Evolutionary conservation across 805 yeast genomes (phyloP).

Genomic region (Wickerhamomyces sydowiorum): DNA sequence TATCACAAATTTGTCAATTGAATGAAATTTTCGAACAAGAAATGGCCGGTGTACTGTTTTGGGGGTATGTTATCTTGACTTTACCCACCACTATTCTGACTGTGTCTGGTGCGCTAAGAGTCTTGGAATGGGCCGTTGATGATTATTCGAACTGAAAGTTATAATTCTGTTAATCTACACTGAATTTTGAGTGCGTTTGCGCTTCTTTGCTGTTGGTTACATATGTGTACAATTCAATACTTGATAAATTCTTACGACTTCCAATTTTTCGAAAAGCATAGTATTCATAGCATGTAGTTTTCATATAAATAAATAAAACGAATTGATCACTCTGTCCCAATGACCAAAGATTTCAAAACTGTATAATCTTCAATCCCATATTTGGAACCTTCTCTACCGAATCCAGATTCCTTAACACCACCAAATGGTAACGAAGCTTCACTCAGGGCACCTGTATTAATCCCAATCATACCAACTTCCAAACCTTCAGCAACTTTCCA

Average conservation of each 20-base stretch:
- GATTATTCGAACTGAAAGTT: neutral
- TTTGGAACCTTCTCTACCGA: conserved; percentile 76
- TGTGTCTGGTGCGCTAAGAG: conserved; percentile 58
- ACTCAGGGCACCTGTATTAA: conserved; percentile 64
- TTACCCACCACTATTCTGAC: conserved; percentile 70
- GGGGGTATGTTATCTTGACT: conserved; percentile 76
- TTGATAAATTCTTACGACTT: too few species aligned
- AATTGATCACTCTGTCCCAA: conserved; percentile 28
- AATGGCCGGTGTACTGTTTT: conserved; percentile 76
- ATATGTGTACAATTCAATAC: too few species aligned
- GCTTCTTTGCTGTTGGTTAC: too few species aligned
- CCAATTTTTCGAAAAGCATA: too few species aligned
- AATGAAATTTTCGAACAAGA: conserved; percentile 73
- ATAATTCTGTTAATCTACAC: too few species aligned
- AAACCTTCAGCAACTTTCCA: conserved; percentile 61
- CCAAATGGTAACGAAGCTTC: conserved; percentile 67
- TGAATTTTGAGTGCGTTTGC: neutral
- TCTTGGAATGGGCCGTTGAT: conserved; percentile 32
- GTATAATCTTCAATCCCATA: conserved; percentile 73
- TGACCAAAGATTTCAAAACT: conserved; percentile 56
- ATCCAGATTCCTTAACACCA: conserved; percentile 73
- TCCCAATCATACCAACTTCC: conserved; percentile 79
- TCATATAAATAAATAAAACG: too few species aligned
- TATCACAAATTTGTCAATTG: conserved; percentile 74
- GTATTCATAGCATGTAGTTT: too few species aligned